Base-by-base conservation (phyloP, 1,284 basidiomycete species). In the Tetrapyrgos nigripes region DNA sequence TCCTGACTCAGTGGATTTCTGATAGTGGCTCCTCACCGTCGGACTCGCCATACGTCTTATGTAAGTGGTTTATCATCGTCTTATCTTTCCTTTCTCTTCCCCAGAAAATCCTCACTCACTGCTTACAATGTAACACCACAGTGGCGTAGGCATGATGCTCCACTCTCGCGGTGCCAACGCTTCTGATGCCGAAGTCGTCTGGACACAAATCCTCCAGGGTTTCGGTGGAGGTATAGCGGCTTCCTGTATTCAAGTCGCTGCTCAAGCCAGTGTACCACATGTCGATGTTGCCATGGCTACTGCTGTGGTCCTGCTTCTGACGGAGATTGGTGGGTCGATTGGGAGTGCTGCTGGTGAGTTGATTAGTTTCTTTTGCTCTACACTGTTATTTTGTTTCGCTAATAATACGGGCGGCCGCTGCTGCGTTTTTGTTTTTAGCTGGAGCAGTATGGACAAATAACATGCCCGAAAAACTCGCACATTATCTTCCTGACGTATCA, bases 221-320 rank as follows among this genome's bases (percentile, higher is more conserved):
- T 75, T 89, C 14, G 92, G 92, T 13, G 92, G 92, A 26, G 94
- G 93, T 23, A 83, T 94, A 62, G 88, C 92, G 1, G 83, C 88
- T 1, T 80, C 88, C 49, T 76, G 87, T 8, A 79, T 84, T 4
- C 90, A 91, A 71, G 89, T 94, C 57, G 88, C 85, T 37, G 88
- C 92, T 0, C 94, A 96, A 72, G 92, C 91, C 3, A 80, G 86
- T 10, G 92, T 94, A 1, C 78, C 86, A 0, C 92, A 93, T 68
- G 72, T 76, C 27, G 92, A 95, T 65, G 87, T 95, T 21, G 93
- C 92, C 0, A 87, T 89, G 64, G 89, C 90, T 54, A 95, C 91
- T 4, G 93, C 94, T 1, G 79, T 94, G 62, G 86, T 94, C 14
- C 78, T 95, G 31, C 81, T 96, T 37, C 82, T 92, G 66, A 89